Evolutionary conservation across 116 monocot species (phyloP).

Genomic region (Dioscorea cayenensis): DNA sequence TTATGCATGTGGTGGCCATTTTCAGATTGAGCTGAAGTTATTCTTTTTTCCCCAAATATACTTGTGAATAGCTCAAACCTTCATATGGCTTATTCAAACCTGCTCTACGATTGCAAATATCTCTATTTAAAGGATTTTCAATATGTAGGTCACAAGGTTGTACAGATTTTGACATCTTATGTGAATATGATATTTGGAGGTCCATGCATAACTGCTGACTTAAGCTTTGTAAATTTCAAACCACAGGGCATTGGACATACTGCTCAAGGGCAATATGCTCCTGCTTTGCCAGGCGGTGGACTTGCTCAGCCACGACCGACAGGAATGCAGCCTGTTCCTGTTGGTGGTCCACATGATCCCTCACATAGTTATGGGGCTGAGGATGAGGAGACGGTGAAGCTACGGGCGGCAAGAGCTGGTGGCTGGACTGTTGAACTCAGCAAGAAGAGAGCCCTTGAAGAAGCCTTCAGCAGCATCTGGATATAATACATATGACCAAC

Average conservation of each 20-base stretch:
- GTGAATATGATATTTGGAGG: no score
- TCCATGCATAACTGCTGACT: neutral
- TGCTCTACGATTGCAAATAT: no score
- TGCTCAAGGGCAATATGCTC: slow-evolving; percentile 81
- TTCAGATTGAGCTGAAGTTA: no score
- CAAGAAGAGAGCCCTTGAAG: slow-evolving; percentile 75
- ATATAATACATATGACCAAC: slow-evolving; percentile 17
- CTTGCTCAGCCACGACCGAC: slow-evolving; percentile 66
- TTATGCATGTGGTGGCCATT: no score
- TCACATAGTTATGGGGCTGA: slow-evolving; percentile 37
- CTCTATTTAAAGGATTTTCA: no score
- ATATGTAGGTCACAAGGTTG: no score
- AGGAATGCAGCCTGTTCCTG: slow-evolving; percentile 48
- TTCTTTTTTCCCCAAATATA: no score
- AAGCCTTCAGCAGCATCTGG: slow-evolving; percentile 81
- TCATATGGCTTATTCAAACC: no score
- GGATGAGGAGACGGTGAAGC: slow-evolving; percentile 52
- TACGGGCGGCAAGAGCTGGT: slow-evolving; percentile 64
- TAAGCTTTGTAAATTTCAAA: neutral
- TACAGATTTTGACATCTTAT: no score
- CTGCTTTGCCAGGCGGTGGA: slow-evolving; percentile 37
- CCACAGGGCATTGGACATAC: slow-evolving; percentile 40
- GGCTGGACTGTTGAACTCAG: slow-evolving; percentile 77
- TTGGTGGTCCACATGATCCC: slow-evolving; percentile 32
- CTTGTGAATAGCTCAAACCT: no score